A percentile compares a stretch with the other conserved stretches of the same genome.
Evolutionary conservation across 1,284 basidiomycete genomes (phyloP).

Genomic region (Ganoderma boninense): DNA sequence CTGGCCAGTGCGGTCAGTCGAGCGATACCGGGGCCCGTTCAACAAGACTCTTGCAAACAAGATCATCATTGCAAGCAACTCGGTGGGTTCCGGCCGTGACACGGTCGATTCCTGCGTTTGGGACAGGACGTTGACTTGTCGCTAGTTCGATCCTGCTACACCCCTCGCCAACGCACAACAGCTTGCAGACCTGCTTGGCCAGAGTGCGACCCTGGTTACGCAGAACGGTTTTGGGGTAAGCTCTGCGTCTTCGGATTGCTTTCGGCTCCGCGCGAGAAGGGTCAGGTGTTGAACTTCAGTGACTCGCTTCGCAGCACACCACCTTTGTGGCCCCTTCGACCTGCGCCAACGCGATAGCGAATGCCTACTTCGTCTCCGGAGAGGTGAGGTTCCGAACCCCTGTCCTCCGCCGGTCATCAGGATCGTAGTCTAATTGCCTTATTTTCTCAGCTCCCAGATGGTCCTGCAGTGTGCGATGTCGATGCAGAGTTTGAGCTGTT

Average conservation of each 20-base stretch:
- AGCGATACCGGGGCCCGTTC: conserved; percentile 36
- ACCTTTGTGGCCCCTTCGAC: neutral
- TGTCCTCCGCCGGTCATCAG: neutral
- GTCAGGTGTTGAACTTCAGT: neutral
- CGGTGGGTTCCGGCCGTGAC: conserved; percentile 13
- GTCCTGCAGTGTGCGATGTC: conserved; percentile 10
- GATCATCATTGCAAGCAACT: conserved; percentile 32
- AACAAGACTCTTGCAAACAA: conserved; percentile 34
- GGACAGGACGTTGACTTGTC: neutral
- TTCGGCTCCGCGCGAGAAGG: neutral
- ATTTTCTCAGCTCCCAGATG: conserved; percentile 1
- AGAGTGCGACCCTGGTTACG: conserved; percentile 29
- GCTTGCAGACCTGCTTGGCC: conserved; percentile 25
- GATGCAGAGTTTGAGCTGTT: conserved; percentile 10
- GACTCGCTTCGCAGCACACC: neutral
- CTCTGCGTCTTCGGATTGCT: neutral
- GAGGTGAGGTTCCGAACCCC: neutral
- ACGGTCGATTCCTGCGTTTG: too few relatives aligned
- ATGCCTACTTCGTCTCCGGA: conserved; percentile 3
- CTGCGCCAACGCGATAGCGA: neutral
- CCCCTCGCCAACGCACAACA: conserved; percentile 29
- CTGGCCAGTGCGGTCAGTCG: conserved; percentile 36
- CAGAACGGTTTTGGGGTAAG: conserved; percentile 34
- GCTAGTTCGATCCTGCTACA: conserved; percentile 33
- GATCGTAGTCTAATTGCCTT: neutral